Evolutionary conservation across 208 protist genomes (phyloP).

Genomic region (Trypanosoma scelopori): DNA sequence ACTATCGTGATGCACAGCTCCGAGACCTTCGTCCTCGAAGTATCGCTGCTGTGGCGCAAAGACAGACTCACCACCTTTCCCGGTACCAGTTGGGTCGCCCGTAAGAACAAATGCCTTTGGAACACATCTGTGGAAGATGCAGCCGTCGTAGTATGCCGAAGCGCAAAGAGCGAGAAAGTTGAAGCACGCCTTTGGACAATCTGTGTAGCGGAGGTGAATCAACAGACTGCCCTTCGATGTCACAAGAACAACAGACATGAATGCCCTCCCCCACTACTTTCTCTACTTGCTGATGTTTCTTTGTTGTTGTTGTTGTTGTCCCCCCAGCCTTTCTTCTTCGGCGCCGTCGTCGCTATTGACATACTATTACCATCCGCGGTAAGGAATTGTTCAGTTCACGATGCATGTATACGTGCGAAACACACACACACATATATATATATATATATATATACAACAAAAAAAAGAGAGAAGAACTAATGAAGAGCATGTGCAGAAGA

Average conservation of each 20-base stretch:
- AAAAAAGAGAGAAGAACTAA: neutral
- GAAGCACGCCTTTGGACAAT: conserved; percentile 89
- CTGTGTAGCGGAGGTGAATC: conserved; percentile 57
- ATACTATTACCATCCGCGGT: too few species aligned
- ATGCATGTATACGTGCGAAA: too few species aligned
- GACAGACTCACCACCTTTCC: conserved; percentile 94
- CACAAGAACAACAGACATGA: conserved; percentile 75
- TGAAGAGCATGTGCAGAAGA: too few species aligned
- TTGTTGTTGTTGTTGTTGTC: too few species aligned
- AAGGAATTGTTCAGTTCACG: too few species aligned
- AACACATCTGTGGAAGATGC: conserved; percentile 94
- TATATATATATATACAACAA: neutral
- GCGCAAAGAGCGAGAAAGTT: conserved; percentile 97
- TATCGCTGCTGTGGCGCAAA: conserved; percentile 70
- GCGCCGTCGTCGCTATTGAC: too few species aligned
- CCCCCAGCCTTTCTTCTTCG: conserved; percentile 2
- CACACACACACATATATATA: too few species aligned
- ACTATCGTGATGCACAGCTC: conserved; percentile 78
- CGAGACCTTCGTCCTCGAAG: conserved; percentile 90
- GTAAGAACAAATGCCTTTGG: conserved; percentile 92
- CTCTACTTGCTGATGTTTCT: neutral
- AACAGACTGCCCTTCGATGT: conserved; percentile 70
- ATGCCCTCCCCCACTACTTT: neutral
- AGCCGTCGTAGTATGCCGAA: conserved; percentile 93
- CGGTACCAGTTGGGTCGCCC: conserved; percentile 91